Conservation (phyloP, 176 grass and related monocot genomes). For the Musa schizocarpa region DNA sequence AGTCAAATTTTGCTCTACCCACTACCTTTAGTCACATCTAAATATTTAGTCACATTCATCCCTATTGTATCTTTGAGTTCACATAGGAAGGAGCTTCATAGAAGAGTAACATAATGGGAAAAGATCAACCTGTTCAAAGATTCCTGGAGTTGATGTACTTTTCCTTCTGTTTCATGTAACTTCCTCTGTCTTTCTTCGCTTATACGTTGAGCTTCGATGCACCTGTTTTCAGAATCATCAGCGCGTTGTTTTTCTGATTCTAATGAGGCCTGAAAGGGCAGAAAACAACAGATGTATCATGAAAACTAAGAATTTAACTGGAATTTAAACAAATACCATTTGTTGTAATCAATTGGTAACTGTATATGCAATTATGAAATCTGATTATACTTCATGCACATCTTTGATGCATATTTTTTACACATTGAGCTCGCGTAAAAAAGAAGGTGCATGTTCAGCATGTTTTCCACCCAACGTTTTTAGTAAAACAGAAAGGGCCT, state of each 20-base stretch:
- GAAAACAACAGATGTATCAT: slow-evolving; percentile 4
- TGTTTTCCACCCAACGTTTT: not conserved
- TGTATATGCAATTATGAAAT: not conserved
- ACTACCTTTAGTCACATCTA: no score
- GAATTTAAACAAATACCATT: not conserved
- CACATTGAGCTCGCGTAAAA: not conserved
- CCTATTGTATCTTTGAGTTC: not conserved
- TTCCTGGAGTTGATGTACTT: slow-evolving; percentile 79
- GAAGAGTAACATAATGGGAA: slow-evolving; percentile 7
- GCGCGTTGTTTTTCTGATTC: slow-evolving; percentile 73
- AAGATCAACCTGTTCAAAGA: slow-evolving; percentile 62
- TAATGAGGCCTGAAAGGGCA: slow-evolving; percentile 52
- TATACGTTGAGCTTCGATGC: slow-evolving; percentile 44
- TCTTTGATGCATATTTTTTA: not conserved
- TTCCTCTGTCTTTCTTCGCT: slow-evolving; percentile 77
- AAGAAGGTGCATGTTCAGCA: not conserved
- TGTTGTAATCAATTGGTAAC: not conserved
- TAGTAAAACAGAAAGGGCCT: not conserved
- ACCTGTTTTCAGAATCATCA: slow-evolving; percentile 66
- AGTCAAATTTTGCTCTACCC: not conserved
- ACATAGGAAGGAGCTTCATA: slow-evolving; percentile 9
- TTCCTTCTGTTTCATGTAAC: slow-evolving; percentile 70
- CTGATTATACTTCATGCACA: not conserved
- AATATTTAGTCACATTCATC: no score
- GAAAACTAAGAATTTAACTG: not conserved